Evolutionary conservation across 2,329 filamentous ascomycete genomes (phyloP), one percentile per base, ranked within the genome.

Genomic region (Xylaria sp.): DNA sequence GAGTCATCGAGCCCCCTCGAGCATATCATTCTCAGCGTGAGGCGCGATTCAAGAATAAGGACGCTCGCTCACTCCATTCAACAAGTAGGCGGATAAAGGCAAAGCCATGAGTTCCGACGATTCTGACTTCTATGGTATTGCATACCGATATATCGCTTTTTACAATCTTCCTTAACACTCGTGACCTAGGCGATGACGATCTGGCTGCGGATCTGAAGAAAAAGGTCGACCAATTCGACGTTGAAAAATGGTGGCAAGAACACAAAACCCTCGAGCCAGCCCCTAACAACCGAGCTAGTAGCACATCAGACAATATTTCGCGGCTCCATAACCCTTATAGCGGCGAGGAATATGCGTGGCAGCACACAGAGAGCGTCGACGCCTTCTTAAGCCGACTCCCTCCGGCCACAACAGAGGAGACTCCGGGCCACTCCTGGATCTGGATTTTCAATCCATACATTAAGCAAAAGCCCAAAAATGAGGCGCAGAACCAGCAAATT

Each of bases 301-400:
- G 55, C 12, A n/a, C 39, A 48, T 15, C 44, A 13, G 63, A 15
- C 12, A 52, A 73, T n/a, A 63, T 51, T 5, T 71, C 79, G 0
- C 78, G 78, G 31, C 79, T 87, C 2, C 84, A 88, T 80, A 92
- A 93, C 75, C 85, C 85, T 1, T 89, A 89, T 72, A 84, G 88
- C 66, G 88, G 86, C 41, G 67, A 84, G 0, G 63, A 78, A 3
- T 84, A 84, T 70, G 89, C 87, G 31, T 89, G 90, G 83, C 91
- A 91, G 77, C 83, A 90, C 34, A 82, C 82, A 1, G 92, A 94
- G 76, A 86, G 86, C 0, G 81, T 92, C 1, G 80, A 87, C 8
- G 85, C 86, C 0, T 97, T 97, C 74, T 80, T 96, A 1, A 69
- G 81, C 9, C 89, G 93, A 9, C 83, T 94, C 0, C 91, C 91